These are phyloP conservation scores for Acrasis kona DNA, from an alignment of 78 protist genomes.

Conservation along the genomic window DNA sequence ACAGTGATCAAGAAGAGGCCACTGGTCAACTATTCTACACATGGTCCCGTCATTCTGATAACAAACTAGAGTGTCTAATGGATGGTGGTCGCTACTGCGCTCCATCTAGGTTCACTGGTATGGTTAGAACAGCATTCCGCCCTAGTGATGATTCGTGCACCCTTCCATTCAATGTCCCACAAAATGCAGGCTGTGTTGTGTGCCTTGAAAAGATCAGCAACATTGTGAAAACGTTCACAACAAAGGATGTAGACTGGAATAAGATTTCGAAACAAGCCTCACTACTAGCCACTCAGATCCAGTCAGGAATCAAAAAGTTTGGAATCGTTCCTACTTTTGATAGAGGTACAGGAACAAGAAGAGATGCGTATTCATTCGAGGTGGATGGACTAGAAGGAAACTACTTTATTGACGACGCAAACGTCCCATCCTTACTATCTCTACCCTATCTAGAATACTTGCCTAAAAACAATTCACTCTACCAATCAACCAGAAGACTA, in stretches of 20 bases:
- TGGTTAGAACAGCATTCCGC: slow-evolving; percentile 20
- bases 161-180: slow-evolving; percentile 22
- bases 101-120: neutral
- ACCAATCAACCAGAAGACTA: neutral
- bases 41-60: neutral
- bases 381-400: slow-evolving; percentile 35
- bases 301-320: neutral
- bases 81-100: neutral
- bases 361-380: slow-evolving; percentile 42
- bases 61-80: neutral
- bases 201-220: neutral
- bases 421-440: slow-evolving; percentile 34
- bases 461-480: neutral
- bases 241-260: neutral
- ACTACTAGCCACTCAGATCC: too few species aligned
- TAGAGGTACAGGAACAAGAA: too few species aligned
- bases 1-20: neutral
- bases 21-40: neutral
- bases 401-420: slow-evolving; percentile 41
- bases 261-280: slow-evolving; percentile 8
- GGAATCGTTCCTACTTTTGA: too few species aligned
- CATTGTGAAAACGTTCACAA: neutral
- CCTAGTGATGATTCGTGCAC: slow-evolving; percentile 34
- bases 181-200: slow-evolving; percentile 28
- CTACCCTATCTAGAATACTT: slow-evolving; percentile 33